These are phyloP conservation scores for Aspergillus biplanus DNA, from an alignment of 495 filamentous ascomycete species.

Conservation along the genomic window DNA sequence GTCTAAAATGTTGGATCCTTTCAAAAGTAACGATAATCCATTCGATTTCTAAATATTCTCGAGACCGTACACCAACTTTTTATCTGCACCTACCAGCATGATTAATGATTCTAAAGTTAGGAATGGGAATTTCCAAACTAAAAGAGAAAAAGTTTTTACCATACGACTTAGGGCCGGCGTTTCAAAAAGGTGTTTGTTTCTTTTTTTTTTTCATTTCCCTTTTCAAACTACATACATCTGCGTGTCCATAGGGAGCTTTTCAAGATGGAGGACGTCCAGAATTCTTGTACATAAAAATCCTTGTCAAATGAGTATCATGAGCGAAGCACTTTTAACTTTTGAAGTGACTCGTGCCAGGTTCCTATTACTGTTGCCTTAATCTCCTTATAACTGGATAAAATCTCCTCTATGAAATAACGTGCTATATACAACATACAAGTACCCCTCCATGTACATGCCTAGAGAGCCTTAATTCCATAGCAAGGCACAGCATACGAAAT, in stretches of 20 bases:
- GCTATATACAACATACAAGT: conserved; percentile 15
- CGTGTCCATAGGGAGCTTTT: not conserved
- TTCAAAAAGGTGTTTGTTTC: not conserved
- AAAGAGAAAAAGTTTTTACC: conserved; percentile 15
- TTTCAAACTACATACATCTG: not conserved
- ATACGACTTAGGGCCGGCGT: conserved; percentile 2
- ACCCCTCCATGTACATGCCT: not conserved
- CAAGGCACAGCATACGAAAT: not conserved
- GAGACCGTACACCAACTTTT: not conserved
- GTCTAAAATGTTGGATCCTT: conserved; percentile 66
- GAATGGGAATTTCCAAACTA: not conserved
- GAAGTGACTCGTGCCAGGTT: no score
- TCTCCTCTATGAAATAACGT: conserved; percentile 15
- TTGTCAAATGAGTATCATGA: no score
- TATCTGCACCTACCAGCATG: conserved; percentile 6
- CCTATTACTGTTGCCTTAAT: not conserved
- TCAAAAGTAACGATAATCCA: conserved; percentile 35
- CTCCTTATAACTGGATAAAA: not conserved
- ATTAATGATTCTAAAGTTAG: not conserved
- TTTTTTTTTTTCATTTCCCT: conserved; percentile 4
- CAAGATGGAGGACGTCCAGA: not conserved
- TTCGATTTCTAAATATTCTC: not conserved
- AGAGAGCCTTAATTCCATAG: not conserved
- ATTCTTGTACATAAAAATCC: not conserved
- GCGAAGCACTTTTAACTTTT: no score